These are phyloP conservation scores for Leccinum incarnatum DNA, from an alignment of 768 basidiomycete species.

Conservation along the genomic window DNA sequence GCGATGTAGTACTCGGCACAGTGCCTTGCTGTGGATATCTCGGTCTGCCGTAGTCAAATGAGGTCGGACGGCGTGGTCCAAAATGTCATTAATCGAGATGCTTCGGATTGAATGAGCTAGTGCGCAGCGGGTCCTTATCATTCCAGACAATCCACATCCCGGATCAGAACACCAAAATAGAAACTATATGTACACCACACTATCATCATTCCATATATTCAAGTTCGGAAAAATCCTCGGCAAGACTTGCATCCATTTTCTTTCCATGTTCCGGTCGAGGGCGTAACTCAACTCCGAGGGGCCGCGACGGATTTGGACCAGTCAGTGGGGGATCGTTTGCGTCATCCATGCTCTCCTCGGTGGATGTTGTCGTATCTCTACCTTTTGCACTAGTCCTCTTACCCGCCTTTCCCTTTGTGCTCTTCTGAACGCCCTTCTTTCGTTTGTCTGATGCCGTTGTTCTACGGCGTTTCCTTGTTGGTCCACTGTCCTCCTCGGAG, in stretches of 20 bases:
- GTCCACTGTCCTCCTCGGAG: slow-evolving; percentile 25
- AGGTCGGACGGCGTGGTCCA: not conserved
- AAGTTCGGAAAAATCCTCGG: slow-evolving; percentile 7
- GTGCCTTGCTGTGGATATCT: not conserved
- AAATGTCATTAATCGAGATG: not conserved
- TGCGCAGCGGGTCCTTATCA: not conserved
- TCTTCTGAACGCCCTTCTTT: not conserved
- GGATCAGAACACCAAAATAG: not conserved
- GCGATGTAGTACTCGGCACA: slow-evolving; percentile 13
- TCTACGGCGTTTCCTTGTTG: slow-evolving; percentile 33
- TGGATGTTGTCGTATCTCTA: slow-evolving; percentile 1
- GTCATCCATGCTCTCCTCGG: slow-evolving; percentile 21
- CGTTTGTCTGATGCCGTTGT: slow-evolving; percentile 17
- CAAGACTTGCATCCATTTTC: slow-evolving; percentile 10
- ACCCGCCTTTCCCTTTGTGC: not conserved
- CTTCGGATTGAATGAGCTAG: not conserved
- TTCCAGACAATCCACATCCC: not conserved
- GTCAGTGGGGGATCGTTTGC: not conserved
- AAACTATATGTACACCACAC: slow-evolving; percentile 4
- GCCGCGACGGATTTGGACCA: slow-evolving; percentile 15
- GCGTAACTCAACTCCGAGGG: slow-evolving; percentile 36
- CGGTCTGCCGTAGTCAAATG: no score
- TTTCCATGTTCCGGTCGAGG: slow-evolving; percentile 40
- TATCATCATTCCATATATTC: slow-evolving; percentile 3
- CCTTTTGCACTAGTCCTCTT: not conserved